Percentiles rank a stretch among this genome's conserved stretches.
phyloP scores from a whole-genome alignment of 2,329 filamentous ascomycete genomes.

The Aspergillus sclerotialis region DNA sequence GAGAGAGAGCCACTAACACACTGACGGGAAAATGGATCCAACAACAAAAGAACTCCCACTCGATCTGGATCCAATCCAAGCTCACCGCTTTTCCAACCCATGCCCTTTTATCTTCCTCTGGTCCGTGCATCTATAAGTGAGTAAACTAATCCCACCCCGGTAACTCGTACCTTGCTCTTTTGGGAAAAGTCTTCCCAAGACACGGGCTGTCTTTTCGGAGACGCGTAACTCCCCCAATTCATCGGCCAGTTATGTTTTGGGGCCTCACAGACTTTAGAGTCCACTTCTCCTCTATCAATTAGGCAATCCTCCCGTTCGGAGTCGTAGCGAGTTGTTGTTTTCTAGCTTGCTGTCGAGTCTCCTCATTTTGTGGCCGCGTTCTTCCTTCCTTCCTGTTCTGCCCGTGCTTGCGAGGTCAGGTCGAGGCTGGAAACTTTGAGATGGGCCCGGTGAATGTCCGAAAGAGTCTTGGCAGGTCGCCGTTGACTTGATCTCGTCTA shows the following conservation, averaged over 20 bases:
- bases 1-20: too few species aligned
- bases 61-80: neutral
- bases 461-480: neutral
- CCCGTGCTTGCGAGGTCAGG: neutral
- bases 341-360: too few species aligned
- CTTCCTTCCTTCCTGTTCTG: too few species aligned
- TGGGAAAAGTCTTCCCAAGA: slow-evolving; percentile 8
- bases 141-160: slow-evolving; percentile 13
- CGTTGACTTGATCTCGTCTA: neutral
- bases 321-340: neutral
- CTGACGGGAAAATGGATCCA: too few species aligned
- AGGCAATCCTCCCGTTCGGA: too few species aligned
- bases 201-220: slow-evolving; percentile 18
- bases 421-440: too few species aligned
- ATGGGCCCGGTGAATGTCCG: neutral
- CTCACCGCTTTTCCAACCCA: slow-evolving; percentile 3
- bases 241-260: slow-evolving; percentile 11
- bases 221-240: slow-evolving; percentile 12
- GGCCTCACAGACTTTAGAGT: neutral
- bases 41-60: too few species aligned
- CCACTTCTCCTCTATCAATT: neutral
- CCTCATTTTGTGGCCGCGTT: too few species aligned
- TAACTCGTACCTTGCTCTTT: slow-evolving; percentile 10
- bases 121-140: slow-evolving; percentile 3
- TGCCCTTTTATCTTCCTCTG: neutral